These are phyloP conservation scores for Corchorus olitorius DNA, from an alignment of 345 rosid species.

Conservation along the genomic window DNA sequence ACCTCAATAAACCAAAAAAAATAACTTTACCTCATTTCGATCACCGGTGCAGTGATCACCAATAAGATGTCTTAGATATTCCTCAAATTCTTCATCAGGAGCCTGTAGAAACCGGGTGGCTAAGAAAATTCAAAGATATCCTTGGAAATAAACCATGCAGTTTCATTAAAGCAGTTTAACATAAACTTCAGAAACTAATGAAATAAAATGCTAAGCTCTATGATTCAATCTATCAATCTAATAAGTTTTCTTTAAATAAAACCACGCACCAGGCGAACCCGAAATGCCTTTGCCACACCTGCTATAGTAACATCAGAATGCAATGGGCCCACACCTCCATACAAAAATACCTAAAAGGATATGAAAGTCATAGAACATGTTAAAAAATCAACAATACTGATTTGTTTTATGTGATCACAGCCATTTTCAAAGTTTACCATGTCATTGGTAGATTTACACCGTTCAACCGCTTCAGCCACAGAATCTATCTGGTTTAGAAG, in stretches of 20 bases:
- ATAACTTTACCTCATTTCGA: constrained; percentile 93
- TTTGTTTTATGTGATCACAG: not conserved
- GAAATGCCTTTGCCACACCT: constrained; percentile 97
- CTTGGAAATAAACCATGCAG: not conserved
- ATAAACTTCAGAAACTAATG: not conserved
- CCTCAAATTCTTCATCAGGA: constrained; percentile 99
- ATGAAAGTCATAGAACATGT: not conserved
- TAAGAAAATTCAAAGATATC: not conserved
- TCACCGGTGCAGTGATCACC: constrained; percentile 83
- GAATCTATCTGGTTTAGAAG: constrained; percentile 73
- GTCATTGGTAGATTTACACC: constrained; percentile 63
- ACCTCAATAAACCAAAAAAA: too few relatives aligned
- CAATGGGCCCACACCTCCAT: constrained; percentile 95
- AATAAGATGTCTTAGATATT: constrained; percentile 76
- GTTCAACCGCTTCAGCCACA: constrained; percentile 96
- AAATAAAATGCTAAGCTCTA: constrained; percentile 9
- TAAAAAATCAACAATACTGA: constrained; percentile 11
- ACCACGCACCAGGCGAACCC: constrained; percentile 83
- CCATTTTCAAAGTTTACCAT: constrained; percentile 52
- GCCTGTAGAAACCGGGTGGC: constrained; percentile 48
- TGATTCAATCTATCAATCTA: not conserved
- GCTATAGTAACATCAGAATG: constrained; percentile 92
- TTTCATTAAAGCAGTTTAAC: constrained; percentile 4
- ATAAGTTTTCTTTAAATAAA: constrained; percentile 14
- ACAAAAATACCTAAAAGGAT: constrained; percentile 68